Evolutionary conservation across 768 basidiomycete genomes (phyloP).

Genomic region (Hygrocybe coccinea): DNA sequence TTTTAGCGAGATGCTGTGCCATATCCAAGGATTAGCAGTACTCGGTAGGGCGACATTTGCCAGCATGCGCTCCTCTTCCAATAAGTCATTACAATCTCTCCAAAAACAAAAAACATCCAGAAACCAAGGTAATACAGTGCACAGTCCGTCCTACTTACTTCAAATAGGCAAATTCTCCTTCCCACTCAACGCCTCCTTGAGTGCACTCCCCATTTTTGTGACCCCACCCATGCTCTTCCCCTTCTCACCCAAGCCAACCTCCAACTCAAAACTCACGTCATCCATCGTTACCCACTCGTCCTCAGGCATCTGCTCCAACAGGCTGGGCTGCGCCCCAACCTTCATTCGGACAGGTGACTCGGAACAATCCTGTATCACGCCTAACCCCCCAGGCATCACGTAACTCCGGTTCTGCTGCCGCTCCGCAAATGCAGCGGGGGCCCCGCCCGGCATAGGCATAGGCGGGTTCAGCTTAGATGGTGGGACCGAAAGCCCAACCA

Average conservation of each 20-base stretch:
- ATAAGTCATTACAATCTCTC: too few relatives aligned
- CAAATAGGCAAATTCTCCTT: constrained; percentile 43
- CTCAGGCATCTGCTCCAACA: constrained; percentile 58
- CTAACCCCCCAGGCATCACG: constrained; percentile 12
- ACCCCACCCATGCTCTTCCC: constrained; percentile 12
- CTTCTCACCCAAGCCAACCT: constrained; percentile 14
- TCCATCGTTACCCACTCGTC: constrained; percentile 43
- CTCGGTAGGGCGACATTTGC: too few relatives aligned
- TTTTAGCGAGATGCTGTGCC: too few relatives aligned
- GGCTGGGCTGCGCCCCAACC: constrained; percentile 40
- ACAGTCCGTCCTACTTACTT: not conserved
- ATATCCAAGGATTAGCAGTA: too few relatives aligned
- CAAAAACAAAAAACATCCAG: not conserved
- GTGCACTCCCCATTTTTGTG: constrained; percentile 14
- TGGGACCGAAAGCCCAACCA: constrained; percentile 27
- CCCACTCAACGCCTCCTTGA: constrained; percentile 41
- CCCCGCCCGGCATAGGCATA: constrained; percentile 50
- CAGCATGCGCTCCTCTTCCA: too few relatives aligned
- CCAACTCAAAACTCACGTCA: constrained; percentile 53
- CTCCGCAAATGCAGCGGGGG: constrained; percentile 45
- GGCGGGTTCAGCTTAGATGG: constrained; percentile 44
- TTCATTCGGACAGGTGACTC: constrained; percentile 42
- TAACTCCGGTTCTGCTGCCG: constrained; percentile 36
- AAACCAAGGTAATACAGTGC: not conserved
- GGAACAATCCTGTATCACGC: constrained; percentile 36